Evolutionary conservation across 1,139 yeast species (phyloP), one percentile per base, ranked within the genome.

Genomic region (Candida sanyaensis): DNA sequence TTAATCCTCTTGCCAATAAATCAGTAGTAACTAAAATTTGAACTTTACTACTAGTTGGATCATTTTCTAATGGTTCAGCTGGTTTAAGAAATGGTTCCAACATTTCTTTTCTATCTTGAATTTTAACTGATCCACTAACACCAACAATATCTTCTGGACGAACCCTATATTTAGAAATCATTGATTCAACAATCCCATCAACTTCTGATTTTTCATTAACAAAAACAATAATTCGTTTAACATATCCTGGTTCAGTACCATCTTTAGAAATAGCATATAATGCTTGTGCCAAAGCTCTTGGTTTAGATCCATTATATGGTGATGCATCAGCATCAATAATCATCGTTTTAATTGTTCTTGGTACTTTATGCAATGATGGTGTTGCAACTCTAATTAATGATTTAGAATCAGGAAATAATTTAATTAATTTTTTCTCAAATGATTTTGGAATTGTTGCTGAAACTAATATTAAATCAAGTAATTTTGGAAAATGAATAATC

Each of bases 21-120:
- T 93, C 99, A 0, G 98, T 91, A n/a, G 96, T 87, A 1, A 93
- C 83, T 40, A 93, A 72, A 0, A 93, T 86, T 57, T 86, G 86
- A 17, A 69, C 60, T 47, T 65, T 66, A 44, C 70, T 62, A 17
- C 53, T 56, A 37, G 65, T 66, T 1, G 54, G 53, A 43, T 63
- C 69, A 17, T 62, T 58, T 21, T 61, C 69, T 2, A 80, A 48
- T 42, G 65, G 65, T 46, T 71, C 72, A 2, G 86, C 86, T 1
- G 90, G 85, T 12, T 71, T 66, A 21, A 88, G 68, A 59, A 92
- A 92, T 11, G 83, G 83, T 36, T 73, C 68, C 29, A 92, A 75
- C 46, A 80, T 75, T 5, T 63, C 68, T 13, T 74, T 61, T 48
- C 98, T 73, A 33, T 83, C 88, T 9, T 77, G 79, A 2, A 83